Evolutionary conservation across 768 basidiomycete species (phyloP).

Genomic region (Astraeus odoratus): DNA sequence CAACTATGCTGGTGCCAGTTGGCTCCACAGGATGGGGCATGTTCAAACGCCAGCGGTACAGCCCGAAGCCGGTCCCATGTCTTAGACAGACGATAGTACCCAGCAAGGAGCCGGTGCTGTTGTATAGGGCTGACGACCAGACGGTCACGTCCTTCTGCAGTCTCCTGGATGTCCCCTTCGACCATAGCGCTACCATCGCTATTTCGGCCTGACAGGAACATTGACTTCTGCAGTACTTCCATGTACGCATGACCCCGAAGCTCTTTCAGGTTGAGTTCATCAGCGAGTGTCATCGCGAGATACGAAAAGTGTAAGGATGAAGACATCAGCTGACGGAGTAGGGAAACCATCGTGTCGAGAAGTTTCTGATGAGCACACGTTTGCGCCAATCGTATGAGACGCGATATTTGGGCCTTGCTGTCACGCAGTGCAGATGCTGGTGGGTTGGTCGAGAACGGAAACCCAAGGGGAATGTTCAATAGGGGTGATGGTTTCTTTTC

Average conservation of each 20-base stretch:
- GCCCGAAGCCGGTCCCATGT: constrained; percentile 60
- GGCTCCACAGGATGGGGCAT: constrained; percentile 53
- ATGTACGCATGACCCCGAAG: constrained; percentile 63
- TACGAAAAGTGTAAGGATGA: constrained; percentile 61
- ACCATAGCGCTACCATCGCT: constrained; percentile 9
- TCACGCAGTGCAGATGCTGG: constrained; percentile 33
- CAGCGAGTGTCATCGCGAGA: constrained; percentile 65
- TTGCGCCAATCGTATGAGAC: constrained; percentile 60
- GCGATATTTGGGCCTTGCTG: constrained; percentile 44
- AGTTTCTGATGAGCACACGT: constrained; percentile 57
- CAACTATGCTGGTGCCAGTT: constrained; percentile 72
- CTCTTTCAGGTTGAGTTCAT: constrained; percentile 55
- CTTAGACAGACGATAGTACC: constrained; percentile 60
- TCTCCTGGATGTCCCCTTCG: constrained; percentile 28
- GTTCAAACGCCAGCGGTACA: constrained; percentile 55
- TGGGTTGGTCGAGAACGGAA: constrained; percentile 16
- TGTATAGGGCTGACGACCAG: constrained; percentile 52
- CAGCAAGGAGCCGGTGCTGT: constrained; percentile 58
- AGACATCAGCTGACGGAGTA: constrained; percentile 57
- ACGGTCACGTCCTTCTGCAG: constrained; percentile 34
- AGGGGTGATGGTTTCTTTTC: constrained; percentile 51
- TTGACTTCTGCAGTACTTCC: constrained; percentile 63
- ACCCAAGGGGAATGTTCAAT: constrained; percentile 33
- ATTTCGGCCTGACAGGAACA: constrained; percentile 19
- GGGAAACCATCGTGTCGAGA: constrained; percentile 49